Evolutionary conservation across 148 eudicot species (phyloP), one percentile per base, ranked within the genome.

Genomic region (Fallopia convolvulus): DNA sequence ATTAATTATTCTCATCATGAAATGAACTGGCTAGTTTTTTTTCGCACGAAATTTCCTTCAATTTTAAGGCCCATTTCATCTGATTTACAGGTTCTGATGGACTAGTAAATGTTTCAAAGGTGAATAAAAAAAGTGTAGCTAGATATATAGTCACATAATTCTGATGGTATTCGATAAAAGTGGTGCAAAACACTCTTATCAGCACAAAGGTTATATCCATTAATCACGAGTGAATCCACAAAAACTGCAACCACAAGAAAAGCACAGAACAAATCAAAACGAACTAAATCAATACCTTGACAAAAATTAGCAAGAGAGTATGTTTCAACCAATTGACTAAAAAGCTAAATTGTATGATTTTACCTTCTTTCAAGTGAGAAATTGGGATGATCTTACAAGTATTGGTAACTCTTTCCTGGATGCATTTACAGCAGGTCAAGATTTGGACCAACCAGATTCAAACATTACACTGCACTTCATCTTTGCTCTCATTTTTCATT

Each of bases 401-500:
- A 68, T 68, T 26, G 46, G 72, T 15, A 36, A 68, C 72, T 15
- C 72, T 68, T 68, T 68, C 46, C 72, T 68, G 72, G 42, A 39
- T 39, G 42, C 46, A 68, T 68, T 68, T 68, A 68, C 72, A 68
- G 17, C 21, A 46, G 72, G 46, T 68, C 39, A 33, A 32, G 72
- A 68, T 39, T 39, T 6, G 72, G 72, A 17, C n/a, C 20, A 17
- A 39, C 44, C 70, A 30, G 36, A 23, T 23, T 30, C 70, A 61
- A 21, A 61, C 70, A 61, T 61, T 17, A 39, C 46, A 68, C 20
- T 68, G 70, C 70, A 61, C 72, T 68, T 18, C 70, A 30, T 30
- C 13, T 65, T 65, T 65, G 40, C 40, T 68, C 21, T 33, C 60
- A 5, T 36, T 36, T 55, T 68, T 17, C 72, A 17, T 6, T 39